These are phyloP conservation scores for Venturia pyrina DNA, from an alignment of 2,329 filamentous ascomycete genomes.

Conservation along the genomic window DNA sequence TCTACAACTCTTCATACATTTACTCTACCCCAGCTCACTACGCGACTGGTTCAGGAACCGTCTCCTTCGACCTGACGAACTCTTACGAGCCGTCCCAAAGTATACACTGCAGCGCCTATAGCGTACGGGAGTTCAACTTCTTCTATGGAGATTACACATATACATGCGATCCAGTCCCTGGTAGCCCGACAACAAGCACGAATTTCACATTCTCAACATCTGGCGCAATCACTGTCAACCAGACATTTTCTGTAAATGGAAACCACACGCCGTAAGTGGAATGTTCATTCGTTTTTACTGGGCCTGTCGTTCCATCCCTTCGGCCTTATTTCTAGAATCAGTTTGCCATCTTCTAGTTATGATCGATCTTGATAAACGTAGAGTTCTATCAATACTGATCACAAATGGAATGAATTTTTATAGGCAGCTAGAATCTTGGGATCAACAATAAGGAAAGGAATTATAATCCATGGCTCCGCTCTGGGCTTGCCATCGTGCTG, in stretches of 20 bases:
- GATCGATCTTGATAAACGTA: background rate
- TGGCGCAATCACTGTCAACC: slow-evolving; percentile 13
- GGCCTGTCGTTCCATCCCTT: too few relatives aligned
- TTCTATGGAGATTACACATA: background rate
- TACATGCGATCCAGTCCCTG: background rate
- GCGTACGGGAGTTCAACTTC: background rate
- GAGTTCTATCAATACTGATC: too few relatives aligned
- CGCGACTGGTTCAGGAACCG: slow-evolving; percentile 12
- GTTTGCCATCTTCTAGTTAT: background rate
- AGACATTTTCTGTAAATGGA: slow-evolving; percentile 11
- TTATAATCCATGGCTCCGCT: too few relatives aligned
- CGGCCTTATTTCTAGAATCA: background rate
- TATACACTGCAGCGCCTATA: slow-evolving; percentile 8
- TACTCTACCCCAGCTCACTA: slow-evolving; percentile 15
- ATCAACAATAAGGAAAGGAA: background rate
- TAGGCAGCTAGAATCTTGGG: too few relatives aligned
- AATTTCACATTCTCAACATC: slow-evolving; percentile 14
- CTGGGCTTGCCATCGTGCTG: too few relatives aligned
- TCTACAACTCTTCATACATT: slow-evolving; percentile 12
- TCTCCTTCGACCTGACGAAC: slow-evolving; percentile 14
- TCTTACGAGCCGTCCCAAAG: background rate
- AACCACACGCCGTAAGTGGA: background rate
- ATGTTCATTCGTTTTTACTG: background rate
- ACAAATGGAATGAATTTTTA: too few relatives aligned
- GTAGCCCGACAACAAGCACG: background rate